Conservation (phyloP, 192 early-diverging fungal genomes). For the Backusella parvicylindrica region DNA sequence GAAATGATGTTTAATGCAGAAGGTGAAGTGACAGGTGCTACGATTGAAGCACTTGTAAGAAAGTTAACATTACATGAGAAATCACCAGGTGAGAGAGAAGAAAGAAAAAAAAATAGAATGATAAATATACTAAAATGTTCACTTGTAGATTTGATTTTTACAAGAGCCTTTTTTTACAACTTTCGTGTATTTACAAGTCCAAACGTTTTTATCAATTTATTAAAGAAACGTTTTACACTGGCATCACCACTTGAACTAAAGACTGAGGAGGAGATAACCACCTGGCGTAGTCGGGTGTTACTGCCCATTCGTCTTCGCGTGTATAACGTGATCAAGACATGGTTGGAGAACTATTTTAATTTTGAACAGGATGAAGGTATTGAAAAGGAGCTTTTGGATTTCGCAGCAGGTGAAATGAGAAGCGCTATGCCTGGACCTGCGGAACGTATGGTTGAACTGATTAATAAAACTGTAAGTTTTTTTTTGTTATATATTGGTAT, state of each 20-base stretch:
- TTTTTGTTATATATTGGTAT: background rate
- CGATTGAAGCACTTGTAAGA: constrained; percentile 64
- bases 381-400: constrained; percentile 44
- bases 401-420: constrained; percentile 51
- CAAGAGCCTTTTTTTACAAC: constrained; percentile 74
- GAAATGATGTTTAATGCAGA: constrained; percentile 47
- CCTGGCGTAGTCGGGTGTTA: constrained; percentile 47
- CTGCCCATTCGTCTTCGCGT: constrained; percentile 70
- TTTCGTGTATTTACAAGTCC: constrained; percentile 83
- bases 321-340: constrained; percentile 74
- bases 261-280: constrained; percentile 40
- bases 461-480: constrained; percentile 48
- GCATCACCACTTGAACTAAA: constrained; percentile 27
- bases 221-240: constrained; percentile 67
- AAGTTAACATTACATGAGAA: constrained; percentile 67
- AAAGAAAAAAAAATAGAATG: background rate
- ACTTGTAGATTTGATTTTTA: constrained; percentile 56
- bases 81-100: constrained; percentile 16
- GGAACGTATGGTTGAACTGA: constrained; percentile 46
- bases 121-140: background rate
- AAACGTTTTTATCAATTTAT: constrained; percentile 53
- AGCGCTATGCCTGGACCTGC: constrained; percentile 37
- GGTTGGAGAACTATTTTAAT: constrained; percentile 76
- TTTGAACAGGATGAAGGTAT: constrained; percentile 49
- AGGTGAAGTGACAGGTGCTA: constrained; percentile 71